A percentile compares a stretch with the other conserved stretches of the same genome.
phyloP scores from a whole-genome alignment of 2,329 filamentous ascomycete genomes.

The Raffaelea ambrosiae region DNA sequence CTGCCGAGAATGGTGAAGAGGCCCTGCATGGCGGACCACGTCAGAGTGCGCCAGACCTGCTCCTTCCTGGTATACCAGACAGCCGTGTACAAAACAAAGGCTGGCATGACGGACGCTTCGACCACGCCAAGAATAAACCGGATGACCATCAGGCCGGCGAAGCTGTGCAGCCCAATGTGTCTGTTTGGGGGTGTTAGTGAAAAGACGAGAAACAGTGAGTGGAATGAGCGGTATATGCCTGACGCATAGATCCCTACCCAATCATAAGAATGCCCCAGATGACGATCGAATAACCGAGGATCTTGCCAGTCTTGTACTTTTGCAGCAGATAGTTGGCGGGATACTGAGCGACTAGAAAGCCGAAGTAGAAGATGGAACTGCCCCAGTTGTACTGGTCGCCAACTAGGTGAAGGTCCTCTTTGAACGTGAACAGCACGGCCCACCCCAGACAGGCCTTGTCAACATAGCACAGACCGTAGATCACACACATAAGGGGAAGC shows the following conservation, averaged over 20 bases:
- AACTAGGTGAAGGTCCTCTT: conserved; percentile 14
- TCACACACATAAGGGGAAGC: conserved; percentile 16
- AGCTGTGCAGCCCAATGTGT: conserved; percentile 47
- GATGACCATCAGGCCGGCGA: conserved; percentile 45
- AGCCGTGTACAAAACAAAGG: conserved; percentile 54
- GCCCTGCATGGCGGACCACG: conserved; percentile 53
- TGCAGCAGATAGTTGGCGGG: conserved; percentile 23
- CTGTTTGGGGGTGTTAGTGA: too few relatives aligned
- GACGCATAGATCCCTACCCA: too few relatives aligned
- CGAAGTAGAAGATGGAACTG: conserved; percentile 43
- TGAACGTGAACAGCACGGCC: conserved; percentile 17
- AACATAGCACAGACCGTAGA: conserved; percentile 17
- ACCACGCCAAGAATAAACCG: conserved; percentile 56
- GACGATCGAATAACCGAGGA: conserved; percentile 39
- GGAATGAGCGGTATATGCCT: too few relatives aligned
- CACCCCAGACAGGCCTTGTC: conserved; percentile 16
- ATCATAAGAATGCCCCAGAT: conserved; percentile 40
- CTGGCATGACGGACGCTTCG: conserved; percentile 40
- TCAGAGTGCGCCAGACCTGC: conserved; percentile 51
- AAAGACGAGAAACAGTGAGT: too few relatives aligned
- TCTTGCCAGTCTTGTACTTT: conserved; percentile 23
- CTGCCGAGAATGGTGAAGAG: conserved; percentile 25
- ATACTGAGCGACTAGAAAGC: conserved; percentile 23
- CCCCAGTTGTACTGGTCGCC: conserved; percentile 51
- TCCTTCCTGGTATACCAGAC: conserved; percentile 58